phyloP scores from a whole-genome alignment of 306 rosid species.

The Datisca glomerata region DNA sequence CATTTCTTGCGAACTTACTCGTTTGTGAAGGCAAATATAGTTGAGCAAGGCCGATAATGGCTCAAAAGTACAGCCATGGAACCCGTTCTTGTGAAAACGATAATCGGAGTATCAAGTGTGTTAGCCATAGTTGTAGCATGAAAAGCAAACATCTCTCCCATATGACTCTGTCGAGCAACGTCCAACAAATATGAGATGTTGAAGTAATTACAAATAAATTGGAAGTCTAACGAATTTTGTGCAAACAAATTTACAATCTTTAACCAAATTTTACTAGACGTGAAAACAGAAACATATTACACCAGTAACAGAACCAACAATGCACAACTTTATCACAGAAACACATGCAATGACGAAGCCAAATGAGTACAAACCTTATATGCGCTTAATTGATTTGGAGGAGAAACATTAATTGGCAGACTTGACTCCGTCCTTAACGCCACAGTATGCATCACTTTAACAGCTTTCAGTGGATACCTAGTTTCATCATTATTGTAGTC shows the following conservation, averaged over 20 bases:
- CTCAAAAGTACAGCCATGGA: slow-evolving; percentile 92
- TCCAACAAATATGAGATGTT: not conserved
- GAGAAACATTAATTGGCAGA: slow-evolving; percentile 25
- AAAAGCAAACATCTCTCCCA: slow-evolving; percentile 91
- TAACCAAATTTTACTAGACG: too few relatives aligned
- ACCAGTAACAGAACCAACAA: too few relatives aligned
- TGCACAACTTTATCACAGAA: not conserved
- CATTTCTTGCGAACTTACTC: slow-evolving; percentile 80
- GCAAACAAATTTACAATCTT: not conserved
- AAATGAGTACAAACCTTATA: slow-evolving; percentile 29
- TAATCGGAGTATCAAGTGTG: slow-evolving; percentile 59
- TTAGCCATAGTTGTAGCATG: slow-evolving; percentile 88
- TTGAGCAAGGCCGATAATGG: slow-evolving; percentile 76
- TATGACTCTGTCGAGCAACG: slow-evolving; percentile 48
- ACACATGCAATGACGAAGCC: not conserved
- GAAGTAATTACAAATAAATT: not conserved
- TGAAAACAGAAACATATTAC: too few relatives aligned
- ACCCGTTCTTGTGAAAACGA: slow-evolving; percentile 92
- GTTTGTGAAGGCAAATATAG: slow-evolving; percentile 94
- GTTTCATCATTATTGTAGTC: slow-evolving; percentile 7
- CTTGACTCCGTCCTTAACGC: slow-evolving; percentile 76
- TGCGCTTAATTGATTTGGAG: slow-evolving; percentile 35
- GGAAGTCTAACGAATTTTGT: not conserved
- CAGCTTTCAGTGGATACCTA: slow-evolving; percentile 94
- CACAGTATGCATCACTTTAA: slow-evolving; percentile 83